Evolutionary conservation across 75 land plant genomes (phyloP).

Genomic region (Isoetes taiwanensis): DNA sequence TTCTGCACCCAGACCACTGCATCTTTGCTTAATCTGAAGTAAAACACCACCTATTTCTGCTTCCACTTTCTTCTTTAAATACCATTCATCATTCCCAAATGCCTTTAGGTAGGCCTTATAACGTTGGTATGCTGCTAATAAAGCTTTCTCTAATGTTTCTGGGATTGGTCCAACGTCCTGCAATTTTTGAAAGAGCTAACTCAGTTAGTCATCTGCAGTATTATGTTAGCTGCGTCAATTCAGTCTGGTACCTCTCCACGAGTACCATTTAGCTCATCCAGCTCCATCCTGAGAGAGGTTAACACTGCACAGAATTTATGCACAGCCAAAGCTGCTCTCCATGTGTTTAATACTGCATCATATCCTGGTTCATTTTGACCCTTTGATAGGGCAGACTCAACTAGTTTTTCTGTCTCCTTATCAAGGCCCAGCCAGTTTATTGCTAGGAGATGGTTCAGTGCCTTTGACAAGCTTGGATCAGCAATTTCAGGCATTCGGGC

Average conservation of each 20-base stretch:
- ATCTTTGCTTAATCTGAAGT: constrained; percentile 67
- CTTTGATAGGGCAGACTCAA: constrained; percentile 45
- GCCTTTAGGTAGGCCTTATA: constrained; percentile 58
- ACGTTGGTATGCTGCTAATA: constrained; percentile 38
- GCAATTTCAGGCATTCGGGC: constrained; percentile 37
- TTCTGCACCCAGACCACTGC: constrained; percentile 54
- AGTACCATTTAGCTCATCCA: constrained; percentile 56
- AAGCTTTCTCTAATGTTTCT: constrained; percentile 38
- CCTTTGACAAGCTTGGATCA: constrained; percentile 40
- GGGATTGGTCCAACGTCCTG: constrained; percentile 62
- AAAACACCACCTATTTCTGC: constrained; percentile 63
- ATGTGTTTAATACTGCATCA: constrained; percentile 48
- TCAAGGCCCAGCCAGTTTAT: constrained; percentile 58
- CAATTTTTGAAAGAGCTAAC: constrained; percentile 8
- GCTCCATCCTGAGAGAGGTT: constrained; percentile 49
- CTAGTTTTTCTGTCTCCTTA: constrained; percentile 28
- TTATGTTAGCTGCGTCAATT: not conserved
- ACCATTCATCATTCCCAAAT: constrained; percentile 65
- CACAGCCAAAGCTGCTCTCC: constrained; percentile 75
- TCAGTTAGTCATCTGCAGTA: not conserved
- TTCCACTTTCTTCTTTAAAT: constrained; percentile 83
- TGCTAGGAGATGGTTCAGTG: constrained; percentile 66
- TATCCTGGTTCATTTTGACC: constrained; percentile 46
- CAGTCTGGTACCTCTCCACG: constrained; percentile 54
- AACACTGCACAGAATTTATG: constrained; percentile 57